A percentile compares a stretch with the other conserved stretches of the same genome.
Conservation (phyloP, 495 filamentous ascomycete genomes). For the Penicillium longicatenatum region DNA sequence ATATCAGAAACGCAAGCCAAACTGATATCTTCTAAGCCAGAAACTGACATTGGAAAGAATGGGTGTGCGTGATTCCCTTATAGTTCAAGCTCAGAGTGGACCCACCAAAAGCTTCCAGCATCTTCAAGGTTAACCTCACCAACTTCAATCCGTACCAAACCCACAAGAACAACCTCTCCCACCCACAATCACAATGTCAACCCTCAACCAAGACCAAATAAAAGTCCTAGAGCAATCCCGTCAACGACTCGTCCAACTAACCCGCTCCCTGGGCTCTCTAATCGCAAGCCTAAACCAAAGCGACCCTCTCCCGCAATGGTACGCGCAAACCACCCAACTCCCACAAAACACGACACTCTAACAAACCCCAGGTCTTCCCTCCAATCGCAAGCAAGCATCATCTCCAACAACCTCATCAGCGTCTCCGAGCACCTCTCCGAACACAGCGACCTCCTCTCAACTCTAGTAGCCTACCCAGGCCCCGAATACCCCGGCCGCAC, state of each 20-base stretch:
- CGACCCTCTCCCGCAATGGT: slow-evolving; percentile 65
- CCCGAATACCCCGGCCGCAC: slow-evolving; percentile 74
- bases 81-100: background rate
- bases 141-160: background rate
- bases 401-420: slow-evolving; percentile 61
- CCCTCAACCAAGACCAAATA: slow-evolving; percentile 58
- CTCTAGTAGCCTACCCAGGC: slow-evolving; percentile 68
- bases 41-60: too few species aligned
- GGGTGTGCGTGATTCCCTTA: too few species aligned
- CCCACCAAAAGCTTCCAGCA: background rate
- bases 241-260: slow-evolving; percentile 69
- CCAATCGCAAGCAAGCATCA: slow-evolving; percentile 65
- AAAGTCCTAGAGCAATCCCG: slow-evolving; percentile 75
- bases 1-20: too few species aligned
- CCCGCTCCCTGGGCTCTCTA: slow-evolving; percentile 65
- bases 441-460: slow-evolving; percentile 60
- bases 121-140: background rate
- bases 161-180: slow-evolving; percentile 4
- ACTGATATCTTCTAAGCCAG: too few species aligned
- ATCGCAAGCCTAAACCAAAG: slow-evolving; percentile 52
- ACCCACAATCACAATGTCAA: slow-evolving; percentile 35
- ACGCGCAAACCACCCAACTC: slow-evolving; percentile 14
- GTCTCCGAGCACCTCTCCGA: slow-evolving; percentile 60
- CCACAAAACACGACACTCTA: slow-evolving; percentile 6
- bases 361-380: slow-evolving; percentile 59